Evolutionary conservation across 148 eudicot species (phyloP), one percentile per base, ranked within the genome.

Genomic region (Salicornia ramosissima): DNA sequence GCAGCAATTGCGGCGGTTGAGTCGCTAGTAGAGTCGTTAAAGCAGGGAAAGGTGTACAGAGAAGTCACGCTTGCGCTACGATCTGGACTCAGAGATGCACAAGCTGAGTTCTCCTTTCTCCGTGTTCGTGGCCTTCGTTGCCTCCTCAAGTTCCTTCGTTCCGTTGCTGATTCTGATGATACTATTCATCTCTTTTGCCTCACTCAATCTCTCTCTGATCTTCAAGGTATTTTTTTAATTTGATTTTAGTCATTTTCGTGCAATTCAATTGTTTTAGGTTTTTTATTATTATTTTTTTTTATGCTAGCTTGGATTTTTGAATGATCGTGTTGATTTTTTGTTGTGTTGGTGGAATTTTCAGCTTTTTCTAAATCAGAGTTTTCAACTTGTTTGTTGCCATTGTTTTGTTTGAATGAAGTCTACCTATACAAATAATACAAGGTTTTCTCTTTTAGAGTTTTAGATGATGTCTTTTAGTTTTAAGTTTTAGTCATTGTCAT

Each of bases 91-190:
- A 77, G 87, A 58, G 95, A 93, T 31, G 86, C 86, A 0, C 86
- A 86, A 10, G 88, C 98, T 62, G 96, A 90, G 62, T 93, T 90
- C 83, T 90, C 98, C 0, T 93, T 90, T 66, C 89, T 93, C 63
- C 86, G 95, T 15, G 72, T 84, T 29, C 85, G 88, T 18, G 96
- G 96, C n/a, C 90, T 93, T 39, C 90, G 89, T 57, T 80, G 80
- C 65, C 80, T 90, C 60, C 95, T 93, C 87, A 93, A 93, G 55
- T 93, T 93, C 74, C 89, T 92, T 75, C 79, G 83, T 34, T 92
- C 89, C 16, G 87, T 92, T 14, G 90, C 96, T 36, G 81, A 82
- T 28, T 83, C 86, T 3, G 87, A 88, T 42, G 59, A 84, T 6
- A 81, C 86, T 7, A 85, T 90, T 75, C 76, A 50, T 5, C 92